Conservation (phyloP, 2,329 filamentous ascomycete genomes). For the Neonectria punicea region DNA sequence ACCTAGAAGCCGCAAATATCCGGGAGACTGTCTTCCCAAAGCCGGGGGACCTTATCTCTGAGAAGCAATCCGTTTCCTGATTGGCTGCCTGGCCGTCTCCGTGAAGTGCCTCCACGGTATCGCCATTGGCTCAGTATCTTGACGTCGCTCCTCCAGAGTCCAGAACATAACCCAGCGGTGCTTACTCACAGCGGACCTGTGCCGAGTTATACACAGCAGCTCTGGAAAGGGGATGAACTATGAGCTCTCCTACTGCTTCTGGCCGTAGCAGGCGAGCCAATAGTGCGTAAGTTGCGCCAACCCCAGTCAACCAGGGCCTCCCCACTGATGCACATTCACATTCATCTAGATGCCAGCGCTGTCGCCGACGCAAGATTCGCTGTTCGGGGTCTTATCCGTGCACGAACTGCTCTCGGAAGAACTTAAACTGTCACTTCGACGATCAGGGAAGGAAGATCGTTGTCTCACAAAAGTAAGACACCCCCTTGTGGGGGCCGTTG, state of each 20-base stretch:
- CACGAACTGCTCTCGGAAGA: conserved; percentile 17
- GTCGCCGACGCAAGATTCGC: conserved; percentile 21
- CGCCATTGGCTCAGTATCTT: background rate
- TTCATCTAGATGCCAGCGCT: conserved; percentile 14
- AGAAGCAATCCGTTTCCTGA: background rate
- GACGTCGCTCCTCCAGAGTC: background rate
- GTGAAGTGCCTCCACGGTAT: background rate
- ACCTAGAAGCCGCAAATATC: background rate
- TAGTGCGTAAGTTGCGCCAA: conserved; percentile 9
- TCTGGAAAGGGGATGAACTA: background rate
- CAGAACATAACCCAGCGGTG: background rate
- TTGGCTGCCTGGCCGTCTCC: background rate
- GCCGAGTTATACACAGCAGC: background rate
- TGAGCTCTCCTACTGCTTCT: conserved; percentile 1
- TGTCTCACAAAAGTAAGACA: conserved; percentile 13
- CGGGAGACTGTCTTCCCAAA: background rate
- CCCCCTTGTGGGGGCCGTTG: background rate
- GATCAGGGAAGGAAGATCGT: conserved; percentile 16
- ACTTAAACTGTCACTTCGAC: conserved; percentile 16
- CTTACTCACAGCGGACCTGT: background rate
- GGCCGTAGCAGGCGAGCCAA: conserved; percentile 5
- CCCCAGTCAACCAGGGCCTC: background rate
- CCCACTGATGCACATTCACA: background rate
- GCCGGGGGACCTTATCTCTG: background rate
- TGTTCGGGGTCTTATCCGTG: conserved; percentile 21